These are phyloP conservation scores for Chlamydomonas sphaeroides DNA, from an alignment of 139 green algal genomes.

Conservation along the genomic window DNA sequence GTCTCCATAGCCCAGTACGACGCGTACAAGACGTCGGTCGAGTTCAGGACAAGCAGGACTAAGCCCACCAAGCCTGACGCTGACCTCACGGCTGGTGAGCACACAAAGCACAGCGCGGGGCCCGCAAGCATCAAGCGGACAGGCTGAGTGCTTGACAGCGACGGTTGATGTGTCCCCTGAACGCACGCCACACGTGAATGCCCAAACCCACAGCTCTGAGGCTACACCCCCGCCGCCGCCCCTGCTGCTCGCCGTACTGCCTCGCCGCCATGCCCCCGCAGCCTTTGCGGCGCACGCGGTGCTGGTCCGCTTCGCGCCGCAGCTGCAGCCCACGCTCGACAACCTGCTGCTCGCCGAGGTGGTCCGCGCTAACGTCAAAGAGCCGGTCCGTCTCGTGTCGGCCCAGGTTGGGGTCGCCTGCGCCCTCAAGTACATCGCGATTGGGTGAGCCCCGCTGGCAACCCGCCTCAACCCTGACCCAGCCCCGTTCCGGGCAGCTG, in stretches of 20 bases:
- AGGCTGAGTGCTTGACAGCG: too few species aligned
- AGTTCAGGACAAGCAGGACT: too few species aligned
- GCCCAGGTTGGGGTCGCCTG: background rate
- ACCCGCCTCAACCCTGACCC: too few species aligned
- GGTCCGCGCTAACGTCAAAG: background rate
- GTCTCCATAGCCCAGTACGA: background rate
- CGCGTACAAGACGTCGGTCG: background rate
- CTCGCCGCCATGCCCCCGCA: background rate
- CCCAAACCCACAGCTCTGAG: too few species aligned
- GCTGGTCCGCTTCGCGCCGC: background rate
- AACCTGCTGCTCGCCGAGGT: slow-evolving; percentile 13
- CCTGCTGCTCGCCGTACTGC: background rate
- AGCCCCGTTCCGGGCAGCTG: too few species aligned
- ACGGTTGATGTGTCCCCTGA: too few species aligned
- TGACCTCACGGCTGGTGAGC: background rate
- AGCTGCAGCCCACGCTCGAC: slow-evolving; percentile 10
- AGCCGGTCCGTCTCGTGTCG: background rate
- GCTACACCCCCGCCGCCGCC: too few species aligned
- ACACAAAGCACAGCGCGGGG: background rate
- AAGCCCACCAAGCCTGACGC: background rate
- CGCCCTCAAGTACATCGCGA: background rate
- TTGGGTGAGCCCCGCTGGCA: too few species aligned
- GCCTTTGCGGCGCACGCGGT: background rate
- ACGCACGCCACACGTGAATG: too few species aligned
- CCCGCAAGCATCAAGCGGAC: too few species aligned